A percentile compares a stretch with the other conserved stretches of the same genome.
These are phyloP conservation scores for Pestalotiopsis sp. DNA, from an alignment of 2,329 filamentous ascomycete genomes.

Conservation along the genomic window DNA sequence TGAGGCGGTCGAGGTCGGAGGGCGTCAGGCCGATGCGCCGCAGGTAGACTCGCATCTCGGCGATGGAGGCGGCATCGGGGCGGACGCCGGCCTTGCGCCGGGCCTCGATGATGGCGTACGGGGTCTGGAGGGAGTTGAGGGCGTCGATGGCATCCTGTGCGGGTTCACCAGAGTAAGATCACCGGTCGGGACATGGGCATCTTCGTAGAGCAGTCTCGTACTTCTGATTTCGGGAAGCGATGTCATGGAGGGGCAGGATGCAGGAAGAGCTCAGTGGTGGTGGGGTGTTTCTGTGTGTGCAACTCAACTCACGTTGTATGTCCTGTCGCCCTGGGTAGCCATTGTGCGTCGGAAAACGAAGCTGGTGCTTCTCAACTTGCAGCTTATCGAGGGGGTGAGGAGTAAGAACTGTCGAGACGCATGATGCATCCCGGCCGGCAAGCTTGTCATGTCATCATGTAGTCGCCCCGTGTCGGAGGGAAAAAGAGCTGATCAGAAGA, in stretches of 20 bases:
- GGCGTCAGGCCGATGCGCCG: constrained; percentile 73
- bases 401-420: constrained; percentile 12
- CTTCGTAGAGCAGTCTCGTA: background rate
- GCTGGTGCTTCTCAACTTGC: background rate
- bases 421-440: constrained; percentile 14
- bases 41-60: constrained; percentile 80
- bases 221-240: no score
- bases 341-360: constrained; percentile 11
- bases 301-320: constrained; percentile 13
- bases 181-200: background rate
- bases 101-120: constrained; percentile 77
- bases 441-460: constrained; percentile 11
- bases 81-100: constrained; percentile 72
- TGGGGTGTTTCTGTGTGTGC: background rate
- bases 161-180: no score
- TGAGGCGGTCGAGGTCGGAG: constrained; percentile 57
- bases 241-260: constrained; percentile 17
- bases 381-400: background rate
- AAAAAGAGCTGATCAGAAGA: background rate
- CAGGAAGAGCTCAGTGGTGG: background rate
- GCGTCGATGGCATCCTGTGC: constrained; percentile 77
- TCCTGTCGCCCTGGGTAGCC: constrained; percentile 12
- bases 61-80: constrained; percentile 69
- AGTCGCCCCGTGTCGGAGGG: background rate
- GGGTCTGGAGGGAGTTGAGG: constrained; percentile 89